Percentiles rank a stretch among this genome's conserved stretches.
These are phyloP conservation scores for Avicennia marina DNA, from an alignment of 257 asterid species.

Conservation along the genomic window DNA sequence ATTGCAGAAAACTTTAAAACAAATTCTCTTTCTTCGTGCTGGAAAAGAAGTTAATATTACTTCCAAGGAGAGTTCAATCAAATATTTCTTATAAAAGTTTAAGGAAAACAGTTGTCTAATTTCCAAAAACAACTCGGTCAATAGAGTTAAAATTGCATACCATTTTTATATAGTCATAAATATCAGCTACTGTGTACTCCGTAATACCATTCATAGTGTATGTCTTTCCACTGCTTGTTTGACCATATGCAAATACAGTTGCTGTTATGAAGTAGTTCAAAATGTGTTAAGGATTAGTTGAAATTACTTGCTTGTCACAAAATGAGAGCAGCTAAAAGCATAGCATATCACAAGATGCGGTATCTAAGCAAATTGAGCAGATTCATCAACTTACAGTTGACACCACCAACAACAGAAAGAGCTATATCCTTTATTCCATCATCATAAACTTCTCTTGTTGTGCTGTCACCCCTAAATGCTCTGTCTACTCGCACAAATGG, in stretches of 20 bases:
- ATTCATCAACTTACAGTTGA: constrained; percentile 73
- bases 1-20: constrained; percentile 87
- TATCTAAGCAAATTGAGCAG: constrained; percentile 12
- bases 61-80: too few species aligned
- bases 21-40: constrained; percentile 96
- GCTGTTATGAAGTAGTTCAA: constrained; percentile 41
- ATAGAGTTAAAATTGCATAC: constrained; percentile 22
- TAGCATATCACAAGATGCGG: background rate
- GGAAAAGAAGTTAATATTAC: too few species aligned
- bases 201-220: constrained; percentile 96
- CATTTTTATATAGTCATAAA: constrained; percentile 37
- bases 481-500: constrained; percentile 45
- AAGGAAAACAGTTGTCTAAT: too few species aligned
- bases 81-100: too few species aligned
- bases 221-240: constrained; percentile 96
- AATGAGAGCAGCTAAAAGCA: too few species aligned
- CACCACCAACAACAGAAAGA: constrained; percentile 82
- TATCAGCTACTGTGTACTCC: constrained; percentile 76
- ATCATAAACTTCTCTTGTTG: constrained; percentile 77
- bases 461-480: constrained; percentile 84
- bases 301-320: background rate
- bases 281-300: constrained; percentile 20
- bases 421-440: constrained; percentile 84
- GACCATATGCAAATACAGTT: constrained; percentile 94
- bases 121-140: background rate